phyloP scores from a whole-genome alignment of 169 alveolate species.

The Plasmodium gallinaceum region DNA sequence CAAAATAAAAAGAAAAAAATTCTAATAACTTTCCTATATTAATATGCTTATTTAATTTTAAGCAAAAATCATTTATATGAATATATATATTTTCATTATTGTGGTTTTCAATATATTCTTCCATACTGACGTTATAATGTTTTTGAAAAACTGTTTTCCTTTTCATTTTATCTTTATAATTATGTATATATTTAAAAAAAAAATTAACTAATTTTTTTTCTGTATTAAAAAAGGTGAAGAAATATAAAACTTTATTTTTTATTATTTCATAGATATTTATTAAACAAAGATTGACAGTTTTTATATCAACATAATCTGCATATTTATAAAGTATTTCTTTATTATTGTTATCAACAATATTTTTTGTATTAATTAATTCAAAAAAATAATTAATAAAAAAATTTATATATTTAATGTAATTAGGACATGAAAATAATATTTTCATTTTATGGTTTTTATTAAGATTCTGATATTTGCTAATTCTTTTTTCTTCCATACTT shows the following conservation, averaged over 20 bases:
- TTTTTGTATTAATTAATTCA: slow-evolving; percentile 60
- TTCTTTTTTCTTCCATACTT: neutral
- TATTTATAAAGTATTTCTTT: slow-evolving; percentile 60
- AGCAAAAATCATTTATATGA: slow-evolving; percentile 28
- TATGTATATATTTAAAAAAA: slow-evolving; percentile 63
- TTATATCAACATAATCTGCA: slow-evolving; percentile 45
- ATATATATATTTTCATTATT: slow-evolving; percentile 28
- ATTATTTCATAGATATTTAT: slow-evolving; percentile 58
- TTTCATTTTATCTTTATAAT: slow-evolving; percentile 8
- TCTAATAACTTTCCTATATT: slow-evolving; percentile 33
- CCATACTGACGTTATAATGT: neutral
- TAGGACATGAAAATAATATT: slow-evolving; percentile 56
- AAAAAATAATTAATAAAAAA: slow-evolving; percentile 46
- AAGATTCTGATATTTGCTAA: neutral
- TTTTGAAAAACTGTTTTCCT: neutral
- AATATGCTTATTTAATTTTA: slow-evolving; percentile 24
- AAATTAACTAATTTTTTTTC: slow-evolving; percentile 39
- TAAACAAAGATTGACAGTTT: slow-evolving; percentile 46
- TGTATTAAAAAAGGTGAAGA: slow-evolving; percentile 54
- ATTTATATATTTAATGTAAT: slow-evolving; percentile 43
- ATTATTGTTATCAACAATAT: slow-evolving; percentile 45
- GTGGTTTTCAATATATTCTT: neutral
- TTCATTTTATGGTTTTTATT: neutral
- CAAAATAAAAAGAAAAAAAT: slow-evolving; percentile 44
- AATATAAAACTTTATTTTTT: slow-evolving; percentile 53